Evolutionary conservation across 441 rosid genomes (phyloP).

Genomic region (Corymbia calophylla): DNA sequence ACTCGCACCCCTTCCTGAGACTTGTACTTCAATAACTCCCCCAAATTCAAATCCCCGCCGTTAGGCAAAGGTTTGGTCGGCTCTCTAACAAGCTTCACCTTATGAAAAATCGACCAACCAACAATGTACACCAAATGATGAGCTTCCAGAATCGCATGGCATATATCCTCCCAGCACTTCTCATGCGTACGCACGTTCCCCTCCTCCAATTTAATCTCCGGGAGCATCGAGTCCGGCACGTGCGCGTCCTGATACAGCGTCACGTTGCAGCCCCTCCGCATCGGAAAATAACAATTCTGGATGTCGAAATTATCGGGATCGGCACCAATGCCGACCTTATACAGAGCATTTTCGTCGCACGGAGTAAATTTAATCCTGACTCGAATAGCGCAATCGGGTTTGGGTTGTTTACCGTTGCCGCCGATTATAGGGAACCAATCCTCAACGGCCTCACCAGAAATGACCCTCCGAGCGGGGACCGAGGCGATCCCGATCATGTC

Average conservation of each 20-base stretch:
- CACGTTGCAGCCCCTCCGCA: conserved; percentile 44
- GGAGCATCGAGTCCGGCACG: conserved; percentile 28
- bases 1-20: conserved; percentile 85
- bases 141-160: conserved; percentile 74
- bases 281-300: conserved; percentile 60
- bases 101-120: conserved; percentile 75
- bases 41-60: conserved; percentile 59
- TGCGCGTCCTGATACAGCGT: conserved; percentile 87
- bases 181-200: conserved; percentile 39
- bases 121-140: conserved; percentile 70
- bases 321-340: conserved; percentile 34
- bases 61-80: conserved; percentile 44
- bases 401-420: conserved; percentile 49
- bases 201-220: conserved; percentile 50
- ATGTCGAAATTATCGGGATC: conserved; percentile 25
- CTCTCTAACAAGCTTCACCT: conserved; percentile 65
- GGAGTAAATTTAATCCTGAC: conserved; percentile 45
- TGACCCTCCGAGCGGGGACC: conserved; percentile 29
- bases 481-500: conserved; percentile 57
- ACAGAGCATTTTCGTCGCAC: conserved; percentile 36
- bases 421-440: conserved; percentile 66
- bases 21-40: conserved; percentile 72
- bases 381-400: conserved; percentile 48
- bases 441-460: conserved; percentile 33
- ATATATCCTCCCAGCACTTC: conserved; percentile 85